Base-by-base conservation (phyloP, 371 early-diverging fungal genomes). In the Mortierella sp. region DNA sequence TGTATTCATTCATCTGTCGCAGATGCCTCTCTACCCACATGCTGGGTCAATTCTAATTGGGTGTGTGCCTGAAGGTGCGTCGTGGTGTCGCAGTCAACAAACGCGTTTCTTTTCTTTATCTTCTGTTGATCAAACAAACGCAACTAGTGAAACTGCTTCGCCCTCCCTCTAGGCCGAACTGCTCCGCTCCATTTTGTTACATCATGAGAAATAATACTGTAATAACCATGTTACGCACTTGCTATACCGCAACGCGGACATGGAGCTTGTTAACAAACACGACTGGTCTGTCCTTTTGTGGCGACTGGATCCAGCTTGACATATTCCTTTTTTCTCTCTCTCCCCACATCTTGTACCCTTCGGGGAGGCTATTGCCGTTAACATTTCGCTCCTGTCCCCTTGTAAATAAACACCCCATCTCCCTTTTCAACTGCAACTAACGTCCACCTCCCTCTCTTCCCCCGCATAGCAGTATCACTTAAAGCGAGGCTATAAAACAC, bases 81-180 rank as follows among this genome's bases (percentile, higher is more conserved):
- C 4, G 1, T n/a, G 28, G 60, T 60, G 7, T 14, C 70, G 7
- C 9, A 7, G n/a, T 48, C 26, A 11, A 47, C n/a, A 50, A n/a
- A 34, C 31, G 45, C 52, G 26, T 76, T 13, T 44, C 52, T 76
- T 8, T 76, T 57, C 13, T 48, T 57, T 47, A 42, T 71, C 65
- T 77, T 45, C 14, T 45, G 31, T 14, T 38, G 38, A n/a, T 72
- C 72, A 48, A 52, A 50, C 50, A 50, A 14, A 3, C 0, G 16
- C 48, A 50, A 16, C 11, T 16, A 3, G 13, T 50, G 16, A 9
- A 50, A 14, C 2, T 50, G 50, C 50, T 16, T 50, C 50, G 50
- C 50, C 48, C 50, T 50, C 50, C 50, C 50, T 14, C 16, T 50
- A 2, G 14, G 14, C 50, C 16, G 50, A 50, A 13, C 50, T 14